Percentiles rank a stretch among this genome's conserved stretches.
Conservation (phyloP, 345 rosid genomes). For the Gynandropsis gynandra region DNA sequence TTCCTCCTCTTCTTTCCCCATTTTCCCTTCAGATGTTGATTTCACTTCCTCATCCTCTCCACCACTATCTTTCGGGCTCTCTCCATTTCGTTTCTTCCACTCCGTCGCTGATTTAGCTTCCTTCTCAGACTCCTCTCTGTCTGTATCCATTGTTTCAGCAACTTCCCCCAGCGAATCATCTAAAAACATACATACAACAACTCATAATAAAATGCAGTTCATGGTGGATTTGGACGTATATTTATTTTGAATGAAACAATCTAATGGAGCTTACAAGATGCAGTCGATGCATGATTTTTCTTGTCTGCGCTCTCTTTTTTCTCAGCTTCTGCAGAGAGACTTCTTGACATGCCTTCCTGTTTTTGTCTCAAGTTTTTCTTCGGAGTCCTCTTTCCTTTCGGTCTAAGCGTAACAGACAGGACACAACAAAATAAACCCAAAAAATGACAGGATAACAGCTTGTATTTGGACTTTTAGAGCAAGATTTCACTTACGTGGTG, state of each 20-base stretch:
- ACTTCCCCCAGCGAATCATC: slow-evolving; percentile 40
- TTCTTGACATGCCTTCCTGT: slow-evolving; percentile 29
- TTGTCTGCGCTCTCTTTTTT: slow-evolving; percentile 38
- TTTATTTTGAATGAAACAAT: slow-evolving; percentile 6
- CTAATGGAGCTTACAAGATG: slow-evolving; percentile 33
- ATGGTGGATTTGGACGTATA: background rate
- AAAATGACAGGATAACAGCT: slow-evolving; percentile 3
- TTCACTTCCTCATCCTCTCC: slow-evolving; percentile 39
- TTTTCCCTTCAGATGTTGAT: slow-evolving; percentile 40
- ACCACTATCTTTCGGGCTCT: slow-evolving; percentile 23
- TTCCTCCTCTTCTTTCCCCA: slow-evolving; percentile 26
- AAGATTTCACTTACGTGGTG: slow-evolving; percentile 46
- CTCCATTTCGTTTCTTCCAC: slow-evolving; percentile 30
- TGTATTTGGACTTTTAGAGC: slow-evolving; percentile 12
- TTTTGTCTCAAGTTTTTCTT: slow-evolving; percentile 45
- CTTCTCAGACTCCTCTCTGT: no score
- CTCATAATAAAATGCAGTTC: slow-evolving; percentile 7
- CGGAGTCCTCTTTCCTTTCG: slow-evolving; percentile 78
- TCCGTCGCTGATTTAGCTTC: slow-evolving; percentile 36
- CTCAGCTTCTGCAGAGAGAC: slow-evolving; percentile 32
- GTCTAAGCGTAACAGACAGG: slow-evolving; percentile 30
- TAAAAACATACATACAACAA: slow-evolving; percentile 6
- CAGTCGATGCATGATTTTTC: slow-evolving; percentile 34
- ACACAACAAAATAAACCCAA: slow-evolving; percentile 1
- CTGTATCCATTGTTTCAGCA: slow-evolving; percentile 28